Conservation (phyloP, 2,329 filamentous ascomycete genomes). For the Diatrype stigma region DNA sequence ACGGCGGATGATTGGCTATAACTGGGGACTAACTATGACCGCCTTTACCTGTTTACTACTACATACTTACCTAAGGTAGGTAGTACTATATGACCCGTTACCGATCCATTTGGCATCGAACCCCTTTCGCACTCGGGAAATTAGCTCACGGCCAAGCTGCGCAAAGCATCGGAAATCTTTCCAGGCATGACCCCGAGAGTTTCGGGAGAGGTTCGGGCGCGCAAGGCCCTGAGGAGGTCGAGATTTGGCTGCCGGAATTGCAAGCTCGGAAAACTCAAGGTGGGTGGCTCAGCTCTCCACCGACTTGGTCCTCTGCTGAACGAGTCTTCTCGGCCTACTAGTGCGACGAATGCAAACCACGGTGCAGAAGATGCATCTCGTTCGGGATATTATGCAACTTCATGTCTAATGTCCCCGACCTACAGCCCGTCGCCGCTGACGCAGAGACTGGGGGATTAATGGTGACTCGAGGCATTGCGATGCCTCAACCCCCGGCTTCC, state of each 20-base stretch:
- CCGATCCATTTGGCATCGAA: not conserved
- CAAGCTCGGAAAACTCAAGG: conserved; percentile 47
- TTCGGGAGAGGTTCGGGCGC: not conserved
- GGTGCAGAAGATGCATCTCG: conserved; percentile 36
- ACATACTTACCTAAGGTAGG: too few relatives aligned
- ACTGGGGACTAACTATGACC: not conserved
- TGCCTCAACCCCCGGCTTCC: conserved; percentile 19
- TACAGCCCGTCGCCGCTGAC: conserved; percentile 30
- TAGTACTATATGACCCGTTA: too few relatives aligned
- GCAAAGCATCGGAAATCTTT: not conserved
- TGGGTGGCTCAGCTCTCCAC: conserved; percentile 11
- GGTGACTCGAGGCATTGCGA: conserved; percentile 9
- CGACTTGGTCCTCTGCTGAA: not conserved
- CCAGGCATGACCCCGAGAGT: not conserved
- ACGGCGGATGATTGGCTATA: not conserved
- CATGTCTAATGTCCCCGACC: conserved; percentile 28
- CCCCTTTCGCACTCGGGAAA: not conserved
- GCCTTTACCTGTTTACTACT: not conserved
- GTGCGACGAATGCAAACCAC: conserved; percentile 44
- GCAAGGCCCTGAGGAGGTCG: conserved; percentile 29
- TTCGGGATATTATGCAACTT: conserved; percentile 45
- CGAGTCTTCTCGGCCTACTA: conserved; percentile 14
- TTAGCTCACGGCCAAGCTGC: not conserved
- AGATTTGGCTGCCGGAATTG: conserved; percentile 47
- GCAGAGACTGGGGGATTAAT: conserved; percentile 14